A percentile compares a stretch with the other conserved stretches of the same genome.
Evolutionary conservation across 371 early-diverging fungal species (phyloP).

Genomic region (Rhizopus stolonifer): DNA sequence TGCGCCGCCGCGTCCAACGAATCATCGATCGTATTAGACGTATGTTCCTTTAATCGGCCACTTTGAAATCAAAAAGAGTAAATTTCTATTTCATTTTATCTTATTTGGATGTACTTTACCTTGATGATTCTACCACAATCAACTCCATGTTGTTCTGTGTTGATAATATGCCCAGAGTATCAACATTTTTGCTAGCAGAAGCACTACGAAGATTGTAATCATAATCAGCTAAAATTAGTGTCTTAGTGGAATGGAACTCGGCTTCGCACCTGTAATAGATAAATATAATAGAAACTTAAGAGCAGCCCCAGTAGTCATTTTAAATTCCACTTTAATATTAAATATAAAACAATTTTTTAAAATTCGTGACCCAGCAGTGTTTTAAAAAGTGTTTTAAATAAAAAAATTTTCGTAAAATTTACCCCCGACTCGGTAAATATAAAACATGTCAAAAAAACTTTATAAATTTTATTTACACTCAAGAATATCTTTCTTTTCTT

Average conservation of each 20-base stretch:
- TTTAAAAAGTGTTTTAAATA: no score
- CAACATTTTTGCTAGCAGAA: constrained; percentile 7
- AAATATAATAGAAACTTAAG: constrained; percentile 8
- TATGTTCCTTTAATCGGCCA: constrained; percentile 15
- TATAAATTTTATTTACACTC: no score
- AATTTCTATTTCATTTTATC: not conserved
- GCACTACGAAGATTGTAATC: constrained; percentile 14
- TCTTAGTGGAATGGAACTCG: constrained; percentile 9
- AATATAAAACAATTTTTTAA: no score
- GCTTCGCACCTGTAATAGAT: constrained; percentile 16
- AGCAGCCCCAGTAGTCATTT: no score
- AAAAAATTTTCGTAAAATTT: no score
- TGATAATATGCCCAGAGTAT: constrained; percentile 9
- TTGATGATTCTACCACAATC: constrained; percentile 14
- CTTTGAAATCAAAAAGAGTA: constrained; percentile 12
- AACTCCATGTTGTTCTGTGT: constrained; percentile 17
- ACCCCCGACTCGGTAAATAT: no score
- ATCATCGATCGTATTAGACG: constrained; percentile 13
- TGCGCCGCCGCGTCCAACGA: no score
- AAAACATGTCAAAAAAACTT: no score
- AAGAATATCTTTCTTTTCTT: no score
- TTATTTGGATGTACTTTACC: constrained; percentile 15
- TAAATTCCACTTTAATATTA: no score
- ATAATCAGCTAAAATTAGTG: constrained; percentile 3
- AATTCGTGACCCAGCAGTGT: no score